Conservation (phyloP, 371 early-diverging fungal species). For the Circinella minor region DNA sequence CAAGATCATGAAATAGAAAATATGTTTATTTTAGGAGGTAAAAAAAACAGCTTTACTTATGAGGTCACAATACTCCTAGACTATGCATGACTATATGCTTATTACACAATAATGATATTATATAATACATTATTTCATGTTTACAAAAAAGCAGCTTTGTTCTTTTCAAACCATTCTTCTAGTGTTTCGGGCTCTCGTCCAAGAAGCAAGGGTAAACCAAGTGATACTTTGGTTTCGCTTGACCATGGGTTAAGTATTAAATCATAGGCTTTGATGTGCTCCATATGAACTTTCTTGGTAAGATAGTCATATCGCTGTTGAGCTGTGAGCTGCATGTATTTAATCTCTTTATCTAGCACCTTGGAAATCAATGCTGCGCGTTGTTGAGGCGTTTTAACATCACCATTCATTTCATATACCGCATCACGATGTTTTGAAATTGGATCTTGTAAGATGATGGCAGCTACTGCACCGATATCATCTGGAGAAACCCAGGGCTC, state of each 20-base stretch:
- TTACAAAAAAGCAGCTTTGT: not conserved
- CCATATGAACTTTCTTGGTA: not conserved
- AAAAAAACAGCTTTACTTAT: too few species aligned
- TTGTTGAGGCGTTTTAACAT: not conserved
- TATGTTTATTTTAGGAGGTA: too few species aligned
- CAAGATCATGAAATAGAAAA: too few species aligned
- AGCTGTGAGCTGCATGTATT: conserved; percentile 10
- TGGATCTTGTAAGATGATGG: conserved; percentile 15
- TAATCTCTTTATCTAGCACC: conserved; percentile 13
- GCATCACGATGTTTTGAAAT: conserved; percentile 21
- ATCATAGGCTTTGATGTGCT: not conserved
- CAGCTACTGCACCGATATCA: conserved; percentile 20
- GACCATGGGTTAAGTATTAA: not conserved
- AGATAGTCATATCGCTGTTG: conserved; percentile 9
- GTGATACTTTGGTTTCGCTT: not conserved
- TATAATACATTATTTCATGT: too few species aligned
- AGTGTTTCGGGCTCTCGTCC: conserved; percentile 16
- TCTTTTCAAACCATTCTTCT: conserved; percentile 10
- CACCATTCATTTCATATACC: conserved; percentile 20
- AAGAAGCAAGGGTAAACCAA: conserved; percentile 12
- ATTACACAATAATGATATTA: too few species aligned
- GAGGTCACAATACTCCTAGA: too few species aligned
- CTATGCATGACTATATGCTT: too few species aligned
- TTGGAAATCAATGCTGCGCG: conserved; percentile 20
- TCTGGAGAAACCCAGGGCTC: conserved; percentile 22